Conservation (phyloP, 805 yeast genomes). For the Brettanomyces nanus region DNA sequence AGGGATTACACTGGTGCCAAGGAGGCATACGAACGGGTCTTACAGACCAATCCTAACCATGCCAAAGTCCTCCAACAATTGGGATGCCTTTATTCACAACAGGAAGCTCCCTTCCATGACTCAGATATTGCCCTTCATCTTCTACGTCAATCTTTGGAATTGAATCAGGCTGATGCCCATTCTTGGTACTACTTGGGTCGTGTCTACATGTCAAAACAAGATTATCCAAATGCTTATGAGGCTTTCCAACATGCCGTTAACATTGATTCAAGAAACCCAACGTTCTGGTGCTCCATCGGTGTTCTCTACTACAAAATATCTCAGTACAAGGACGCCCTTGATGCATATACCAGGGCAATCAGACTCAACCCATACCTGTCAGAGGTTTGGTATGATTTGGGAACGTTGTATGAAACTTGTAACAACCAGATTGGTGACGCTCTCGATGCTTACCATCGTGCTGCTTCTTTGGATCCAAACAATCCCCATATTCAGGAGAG, state of each 20-base stretch:
- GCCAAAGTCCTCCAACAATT: constrained; percentile 93
- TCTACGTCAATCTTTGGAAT: constrained; percentile 78
- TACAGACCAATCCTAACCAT: constrained; percentile 84
- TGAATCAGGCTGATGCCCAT: constrained; percentile 87
- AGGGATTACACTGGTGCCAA: constrained; percentile 86
- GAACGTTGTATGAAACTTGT: constrained; percentile 94
- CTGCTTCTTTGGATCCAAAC: constrained; percentile 89
- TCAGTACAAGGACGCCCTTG: constrained; percentile 93
- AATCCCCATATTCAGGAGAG: constrained; percentile 93
- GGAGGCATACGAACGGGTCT: constrained; percentile 91
- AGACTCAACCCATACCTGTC: constrained; percentile 91
- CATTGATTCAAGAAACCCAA: constrained; percentile 92
- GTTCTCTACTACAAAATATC: constrained; percentile 93
- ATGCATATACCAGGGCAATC: constrained; percentile 95
- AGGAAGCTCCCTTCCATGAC: constrained; percentile 62
- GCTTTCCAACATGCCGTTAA: constrained; percentile 98
- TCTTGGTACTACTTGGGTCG: constrained; percentile 97
- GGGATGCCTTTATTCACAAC: constrained; percentile 87
- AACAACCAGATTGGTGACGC: constrained; percentile 94
- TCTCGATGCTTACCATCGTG: constrained; percentile 92
- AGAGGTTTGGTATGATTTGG: constrained; percentile 98
- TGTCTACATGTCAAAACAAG: constrained; percentile 93
- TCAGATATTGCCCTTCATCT: constrained; percentile 77
- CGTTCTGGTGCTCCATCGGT: constrained; percentile 96
- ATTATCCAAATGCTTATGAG: constrained; percentile 93